phyloP scores from a whole-genome alignment of 495 filamentous ascomycete genomes.

The Tuber calosporum region DNA sequence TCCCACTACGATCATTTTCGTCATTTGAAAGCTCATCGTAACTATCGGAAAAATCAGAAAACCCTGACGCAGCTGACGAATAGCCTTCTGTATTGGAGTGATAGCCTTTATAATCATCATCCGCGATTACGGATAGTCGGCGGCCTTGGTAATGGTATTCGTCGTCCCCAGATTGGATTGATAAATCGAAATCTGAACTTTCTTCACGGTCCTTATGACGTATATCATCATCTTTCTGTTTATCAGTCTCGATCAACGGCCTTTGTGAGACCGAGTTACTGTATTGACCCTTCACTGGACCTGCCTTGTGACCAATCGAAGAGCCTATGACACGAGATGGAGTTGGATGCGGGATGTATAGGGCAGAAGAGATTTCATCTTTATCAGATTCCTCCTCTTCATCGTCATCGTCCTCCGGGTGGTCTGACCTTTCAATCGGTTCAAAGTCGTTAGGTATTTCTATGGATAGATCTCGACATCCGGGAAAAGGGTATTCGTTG shows the following conservation, averaged over 20 bases:
- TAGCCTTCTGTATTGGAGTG: slow-evolving; percentile 45
- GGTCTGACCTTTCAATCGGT: slow-evolving; percentile 37
- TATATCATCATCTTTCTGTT: slow-evolving; percentile 37
- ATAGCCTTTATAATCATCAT: slow-evolving; percentile 42
- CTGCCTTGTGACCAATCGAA: slow-evolving; percentile 41
- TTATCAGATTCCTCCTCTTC: slow-evolving; percentile 80
- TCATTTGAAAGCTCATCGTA: slow-evolving; percentile 47
- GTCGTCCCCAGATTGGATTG: slow-evolving; percentile 39
- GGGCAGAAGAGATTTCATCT: slow-evolving; percentile 89
- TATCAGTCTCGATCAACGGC: slow-evolving; percentile 42
- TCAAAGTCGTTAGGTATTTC: slow-evolving; percentile 38
- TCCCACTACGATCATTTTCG: slow-evolving; percentile 50
- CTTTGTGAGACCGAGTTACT: slow-evolving; percentile 36
- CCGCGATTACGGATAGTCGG: slow-evolving; percentile 25
- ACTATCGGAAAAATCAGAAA: slow-evolving; percentile 52
- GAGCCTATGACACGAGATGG: slow-evolving; percentile 47
- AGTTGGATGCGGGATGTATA: slow-evolving; percentile 81
- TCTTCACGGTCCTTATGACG: slow-evolving; percentile 37
- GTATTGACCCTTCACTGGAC: slow-evolving; percentile 33
- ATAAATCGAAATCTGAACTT: slow-evolving; percentile 31
- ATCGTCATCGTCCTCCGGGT: slow-evolving; percentile 46
- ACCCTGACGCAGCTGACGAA: slow-evolving; percentile 56
- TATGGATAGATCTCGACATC: slow-evolving; percentile 21
- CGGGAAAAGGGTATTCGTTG: slow-evolving; percentile 19
- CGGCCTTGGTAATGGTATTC: slow-evolving; percentile 37